phyloP scores from a whole-genome alignment of 768 basidiomycete species.

The Hypholoma sublateritium region DNA sequence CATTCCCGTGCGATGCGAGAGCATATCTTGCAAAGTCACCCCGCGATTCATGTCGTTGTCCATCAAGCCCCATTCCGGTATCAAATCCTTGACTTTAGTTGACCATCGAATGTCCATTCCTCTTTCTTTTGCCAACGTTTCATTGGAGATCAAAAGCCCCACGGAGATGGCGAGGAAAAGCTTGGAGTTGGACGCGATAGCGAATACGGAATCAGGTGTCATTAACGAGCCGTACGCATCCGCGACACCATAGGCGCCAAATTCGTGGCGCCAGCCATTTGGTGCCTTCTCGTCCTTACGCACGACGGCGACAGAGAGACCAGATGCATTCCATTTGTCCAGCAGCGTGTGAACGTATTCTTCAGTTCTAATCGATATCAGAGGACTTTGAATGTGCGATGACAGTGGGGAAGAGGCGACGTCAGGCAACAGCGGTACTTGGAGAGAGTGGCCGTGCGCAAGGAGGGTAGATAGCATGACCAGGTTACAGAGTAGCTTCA shows the following conservation, averaged over 20 bases:
- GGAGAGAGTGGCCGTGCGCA: too few species aligned
- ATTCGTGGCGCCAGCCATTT: slow-evolving; percentile 37
- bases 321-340: slow-evolving; percentile 37
- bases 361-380: slow-evolving; percentile 26
- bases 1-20: slow-evolving; percentile 43
- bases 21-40: slow-evolving; percentile 39
- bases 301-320: slow-evolving; percentile 39
- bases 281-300: slow-evolving; percentile 27
- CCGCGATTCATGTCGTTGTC: slow-evolving; percentile 34
- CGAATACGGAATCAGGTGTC: slow-evolving; percentile 43
- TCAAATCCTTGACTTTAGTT: slow-evolving; percentile 34
- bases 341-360: slow-evolving; percentile 27
- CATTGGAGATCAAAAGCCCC: slow-evolving; percentile 39
- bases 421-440: too few species aligned
- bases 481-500: too few species aligned
- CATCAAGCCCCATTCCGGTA: slow-evolving; percentile 40
- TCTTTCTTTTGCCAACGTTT: slow-evolving; percentile 29
- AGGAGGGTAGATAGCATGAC: too few species aligned
- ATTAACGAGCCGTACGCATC: slow-evolving; percentile 32
- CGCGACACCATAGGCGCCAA: slow-evolving; percentile 37
- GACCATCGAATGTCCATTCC: slow-evolving; percentile 34
- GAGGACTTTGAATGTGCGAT: too few species aligned
- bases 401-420: too few species aligned
- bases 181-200: slow-evolving; percentile 46
- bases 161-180: slow-evolving; percentile 38